A percentile compares a stretch with the other conserved stretches of the same genome.
phyloP scores from a whole-genome alignment of 2,329 filamentous ascomycete species.

The Teratosphaeriaceae sp. region DNA sequence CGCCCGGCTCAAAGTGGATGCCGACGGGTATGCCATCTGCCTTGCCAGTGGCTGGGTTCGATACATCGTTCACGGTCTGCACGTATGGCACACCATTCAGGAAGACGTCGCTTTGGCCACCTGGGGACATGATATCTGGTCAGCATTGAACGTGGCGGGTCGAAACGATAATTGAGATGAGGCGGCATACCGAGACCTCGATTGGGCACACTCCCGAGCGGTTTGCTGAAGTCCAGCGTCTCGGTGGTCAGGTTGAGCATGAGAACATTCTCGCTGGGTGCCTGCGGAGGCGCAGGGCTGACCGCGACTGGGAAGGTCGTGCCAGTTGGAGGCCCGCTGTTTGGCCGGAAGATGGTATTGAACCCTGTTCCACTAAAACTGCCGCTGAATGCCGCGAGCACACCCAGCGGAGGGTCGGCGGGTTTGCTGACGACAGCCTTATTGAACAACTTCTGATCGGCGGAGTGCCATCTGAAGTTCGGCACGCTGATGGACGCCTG shows the following conservation, averaged over 20 bases:
- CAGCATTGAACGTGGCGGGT: too few relatives aligned
- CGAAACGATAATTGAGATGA: too few relatives aligned
- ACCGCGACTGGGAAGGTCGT: conserved; percentile 14
- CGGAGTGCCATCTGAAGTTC: background rate
- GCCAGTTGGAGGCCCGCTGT: conserved; percentile 12
- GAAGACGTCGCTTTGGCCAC: conserved; percentile 28
- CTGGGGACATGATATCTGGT: too few relatives aligned
- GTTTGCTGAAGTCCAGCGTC: conserved; percentile 25
- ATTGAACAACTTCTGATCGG: background rate
- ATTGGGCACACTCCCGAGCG: conserved; percentile 34
- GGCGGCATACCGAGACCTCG: too few relatives aligned
- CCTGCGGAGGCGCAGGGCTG: conserved; percentile 15
- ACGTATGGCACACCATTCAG: conserved; percentile 33
- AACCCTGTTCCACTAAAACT: conserved; percentile 31
- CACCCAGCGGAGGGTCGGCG: background rate
- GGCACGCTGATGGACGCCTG: background rate
- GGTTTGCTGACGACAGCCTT: background rate
- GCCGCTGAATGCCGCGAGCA: conserved; percentile 8
- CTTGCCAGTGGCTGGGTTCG: conserved; percentile 20
- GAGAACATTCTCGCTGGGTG: conserved; percentile 25
- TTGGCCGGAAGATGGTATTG: conserved; percentile 36
- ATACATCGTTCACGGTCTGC: conserved; percentile 32
- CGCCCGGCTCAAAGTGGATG: conserved; percentile 38
- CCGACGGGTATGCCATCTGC: conserved; percentile 17
- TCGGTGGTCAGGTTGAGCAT: conserved; percentile 37